Conservation (phyloP, 2,329 filamentous ascomycete genomes). For the Zymoseptoria ardabiliae region DNA sequence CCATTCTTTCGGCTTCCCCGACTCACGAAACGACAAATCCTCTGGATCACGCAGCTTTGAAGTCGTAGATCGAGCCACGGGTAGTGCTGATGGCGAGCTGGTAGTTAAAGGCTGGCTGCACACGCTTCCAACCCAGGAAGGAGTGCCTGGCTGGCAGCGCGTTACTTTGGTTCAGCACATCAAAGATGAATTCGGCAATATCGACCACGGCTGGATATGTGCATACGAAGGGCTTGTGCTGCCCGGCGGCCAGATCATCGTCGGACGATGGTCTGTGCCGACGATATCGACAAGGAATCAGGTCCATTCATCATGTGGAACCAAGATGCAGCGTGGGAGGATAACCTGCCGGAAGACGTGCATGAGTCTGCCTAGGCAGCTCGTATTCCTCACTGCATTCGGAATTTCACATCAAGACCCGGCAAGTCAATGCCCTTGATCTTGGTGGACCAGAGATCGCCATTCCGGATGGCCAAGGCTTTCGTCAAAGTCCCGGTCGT, state of each 20-base stretch:
- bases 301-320: slow-evolving; percentile 40
- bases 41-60: background rate
- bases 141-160: slow-evolving; percentile 48
- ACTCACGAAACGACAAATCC: slow-evolving; percentile 1
- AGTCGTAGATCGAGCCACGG: background rate
- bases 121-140: slow-evolving; percentile 40
- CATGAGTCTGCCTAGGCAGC: background rate
- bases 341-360: background rate
- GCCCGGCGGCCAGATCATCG: slow-evolving; percentile 40
- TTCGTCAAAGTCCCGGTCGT: slow-evolving; percentile 18
- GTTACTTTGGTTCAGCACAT: slow-evolving; percentile 50
- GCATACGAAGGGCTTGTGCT: slow-evolving; percentile 44
- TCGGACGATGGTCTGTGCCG: slow-evolving; percentile 42
- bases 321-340: background rate
- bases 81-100: slow-evolving; percentile 19
- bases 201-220: slow-evolving; percentile 34
- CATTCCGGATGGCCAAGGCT: slow-evolving; percentile 14
- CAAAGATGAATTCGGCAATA: slow-evolving; percentile 23
- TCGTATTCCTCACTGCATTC: background rate
- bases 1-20: slow-evolving; percentile 26
- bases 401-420: slow-evolving; percentile 14
- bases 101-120: slow-evolving; percentile 42
- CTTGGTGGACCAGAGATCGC: slow-evolving; percentile 16
- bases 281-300: slow-evolving; percentile 27
- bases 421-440: slow-evolving; percentile 15